Base-by-base conservation (phyloP, 495 filamentous ascomycete genomes). In the Podospora bellae-mahoneyi region DNA sequence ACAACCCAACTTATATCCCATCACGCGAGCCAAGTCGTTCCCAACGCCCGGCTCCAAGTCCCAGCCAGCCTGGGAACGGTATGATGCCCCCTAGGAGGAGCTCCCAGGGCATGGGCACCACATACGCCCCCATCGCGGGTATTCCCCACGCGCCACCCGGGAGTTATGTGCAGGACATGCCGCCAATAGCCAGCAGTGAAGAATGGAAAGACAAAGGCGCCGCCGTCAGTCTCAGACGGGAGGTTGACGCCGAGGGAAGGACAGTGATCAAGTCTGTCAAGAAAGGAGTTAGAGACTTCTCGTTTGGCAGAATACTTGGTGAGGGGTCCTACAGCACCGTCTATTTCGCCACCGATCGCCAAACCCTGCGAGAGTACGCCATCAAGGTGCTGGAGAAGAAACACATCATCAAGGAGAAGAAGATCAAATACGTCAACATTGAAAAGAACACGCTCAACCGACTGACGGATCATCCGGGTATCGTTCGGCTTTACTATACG, bases 361-460 rank as follows among this genome's bases (percentile, higher is more conserved):
- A 97, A 78, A 98, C 93, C 0, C 80, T 96, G 59, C 95, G 96
- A 69, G 96, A 99, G 77, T 98, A 97, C 75, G 96, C 96, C 30
- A 94, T 99, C 80, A 99, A 99, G 76, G 94, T 99, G 28, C 84
- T 99, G 55, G 95, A 98, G 79, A 99, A 99, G 81, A 89, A 93
- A 70, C 96, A 99, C 79, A 99, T 99, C 73, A 98, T 99, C 84
- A 98, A 97, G 82, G 96, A 99, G 80, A 97, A 94, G 78, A 99
- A 99, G 84, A 96, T 99, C 71, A 99, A 99, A 83, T 99, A 99
- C 77, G 96, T 99, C 76, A 97, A 97, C 78, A 98, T 99, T 71
- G 96, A 99, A 80, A 97, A 97, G 81, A 93, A 99, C 78, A 97
- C 96, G 10, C 84, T 99, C 44, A 99, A 99, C 75, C 89, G 94